These are phyloP conservation scores for Sporothrix dimorphospora DNA, from an alignment of 2,329 filamentous ascomycete genomes.

Conservation along the genomic window DNA sequence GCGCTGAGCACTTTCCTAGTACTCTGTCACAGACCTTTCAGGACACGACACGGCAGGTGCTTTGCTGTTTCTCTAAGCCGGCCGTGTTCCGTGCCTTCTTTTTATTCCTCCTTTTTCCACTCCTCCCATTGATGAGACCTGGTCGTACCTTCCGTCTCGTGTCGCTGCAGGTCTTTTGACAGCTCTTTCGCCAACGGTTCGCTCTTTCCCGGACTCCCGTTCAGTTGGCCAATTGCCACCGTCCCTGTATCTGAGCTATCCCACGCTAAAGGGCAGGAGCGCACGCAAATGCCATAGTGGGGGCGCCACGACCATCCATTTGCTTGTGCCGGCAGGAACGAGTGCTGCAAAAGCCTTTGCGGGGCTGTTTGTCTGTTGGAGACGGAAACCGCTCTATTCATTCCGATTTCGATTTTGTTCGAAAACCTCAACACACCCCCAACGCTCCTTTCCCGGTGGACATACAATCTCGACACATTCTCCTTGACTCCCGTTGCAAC, in stretches of 20 bases:
- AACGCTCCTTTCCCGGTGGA: neutral
- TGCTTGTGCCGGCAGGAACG: neutral
- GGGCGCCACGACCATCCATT: neutral
- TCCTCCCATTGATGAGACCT: neutral
- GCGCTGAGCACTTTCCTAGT: neutral
- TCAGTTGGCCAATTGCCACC: neutral
- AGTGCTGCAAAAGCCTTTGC: neutral
- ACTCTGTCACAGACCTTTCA: neutral
- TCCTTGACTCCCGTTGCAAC: neutral
- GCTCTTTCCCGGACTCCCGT: conserved; percentile 8
- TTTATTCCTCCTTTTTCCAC: neutral
- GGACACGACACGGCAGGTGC: neutral
- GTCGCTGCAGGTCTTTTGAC: neutral
- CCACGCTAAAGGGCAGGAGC: neutral
- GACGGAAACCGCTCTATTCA: neutral
- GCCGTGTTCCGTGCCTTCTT: neutral
- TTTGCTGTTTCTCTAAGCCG: neutral
- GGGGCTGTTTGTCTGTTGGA: conserved; percentile 18
- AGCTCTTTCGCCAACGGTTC: neutral
- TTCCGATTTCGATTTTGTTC: neutral
- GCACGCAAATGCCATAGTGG: conserved; percentile 1
- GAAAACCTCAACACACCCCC: neutral
- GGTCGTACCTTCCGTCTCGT: neutral
- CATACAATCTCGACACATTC: neutral
- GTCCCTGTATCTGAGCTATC: neutral